Conservation (phyloP, 495 filamentous ascomycete species). For the Beverwykella pulmonaria region DNA sequence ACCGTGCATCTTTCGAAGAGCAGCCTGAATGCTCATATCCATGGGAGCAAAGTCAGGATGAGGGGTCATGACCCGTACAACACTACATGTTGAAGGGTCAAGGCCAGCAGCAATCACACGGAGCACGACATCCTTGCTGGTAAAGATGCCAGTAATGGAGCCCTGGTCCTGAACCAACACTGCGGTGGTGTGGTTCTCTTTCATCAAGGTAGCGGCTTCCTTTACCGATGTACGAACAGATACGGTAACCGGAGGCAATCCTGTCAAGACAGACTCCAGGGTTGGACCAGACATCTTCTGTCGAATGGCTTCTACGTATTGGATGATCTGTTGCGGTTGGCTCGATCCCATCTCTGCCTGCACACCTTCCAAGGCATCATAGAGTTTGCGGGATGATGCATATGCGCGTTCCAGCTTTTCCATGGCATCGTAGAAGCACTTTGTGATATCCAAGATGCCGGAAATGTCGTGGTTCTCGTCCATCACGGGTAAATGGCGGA, state of each 20-base stretch:
- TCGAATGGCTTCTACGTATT: conserved; percentile 94
- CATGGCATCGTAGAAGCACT: conserved; percentile 99
- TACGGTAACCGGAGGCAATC: conserved; percentile 88
- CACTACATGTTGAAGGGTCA: conserved; percentile 92
- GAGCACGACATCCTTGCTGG: conserved; percentile 97
- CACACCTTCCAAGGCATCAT: conserved; percentile 97
- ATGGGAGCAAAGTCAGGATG: conserved; percentile 97
- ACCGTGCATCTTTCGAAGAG: conserved; percentile 99
- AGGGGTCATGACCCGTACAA: conserved; percentile 97
- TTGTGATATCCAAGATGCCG: conserved; percentile 97
- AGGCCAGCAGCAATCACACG: conserved; percentile 96
- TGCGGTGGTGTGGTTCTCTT: conserved; percentile 96
- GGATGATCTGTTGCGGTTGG: conserved; percentile 97
- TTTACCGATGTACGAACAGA: conserved; percentile 94
- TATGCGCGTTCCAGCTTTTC: conserved; percentile 98
- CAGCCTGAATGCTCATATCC: conserved; percentile 98
- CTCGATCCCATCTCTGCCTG: conserved; percentile 95
- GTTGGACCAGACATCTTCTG: conserved; percentile 98
- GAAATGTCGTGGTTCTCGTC: conserved; percentile 99
- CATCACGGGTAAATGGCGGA: conserved; percentile 97
- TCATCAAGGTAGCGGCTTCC: conserved; percentile 93
- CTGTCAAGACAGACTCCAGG: conserved; percentile 89
- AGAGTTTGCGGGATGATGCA: conserved; percentile 91
- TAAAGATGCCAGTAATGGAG: conserved; percentile 98
- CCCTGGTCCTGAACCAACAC: conserved; percentile 96